Conservation (phyloP, 2,329 filamentous ascomycete species). For the Pyricularia sp. region DNA sequence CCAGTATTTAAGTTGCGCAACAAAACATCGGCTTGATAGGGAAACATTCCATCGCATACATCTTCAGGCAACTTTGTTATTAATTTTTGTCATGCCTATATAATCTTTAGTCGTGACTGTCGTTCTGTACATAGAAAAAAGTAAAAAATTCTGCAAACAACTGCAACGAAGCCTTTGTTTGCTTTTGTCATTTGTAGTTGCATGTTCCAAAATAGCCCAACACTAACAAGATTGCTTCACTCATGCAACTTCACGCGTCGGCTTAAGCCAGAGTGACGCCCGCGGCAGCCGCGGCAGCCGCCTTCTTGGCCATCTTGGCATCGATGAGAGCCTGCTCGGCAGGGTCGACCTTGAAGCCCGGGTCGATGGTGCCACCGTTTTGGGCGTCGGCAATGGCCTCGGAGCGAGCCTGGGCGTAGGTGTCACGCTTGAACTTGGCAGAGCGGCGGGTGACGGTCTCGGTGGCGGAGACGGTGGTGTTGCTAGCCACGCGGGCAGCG, state of each 20-base stretch:
- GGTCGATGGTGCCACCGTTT: conserved; percentile 10
- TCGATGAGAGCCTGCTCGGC: conserved; percentile 1
- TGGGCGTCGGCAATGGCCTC: conserved; percentile 10
- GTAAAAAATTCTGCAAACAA: too few relatives aligned
- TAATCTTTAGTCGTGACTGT: too few relatives aligned
- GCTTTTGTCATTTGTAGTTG: neutral
- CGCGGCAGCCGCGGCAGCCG: neutral
- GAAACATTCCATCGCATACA: too few relatives aligned
- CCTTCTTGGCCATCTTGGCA: neutral
- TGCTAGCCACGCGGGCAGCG: neutral
- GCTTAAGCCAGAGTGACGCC: neutral
- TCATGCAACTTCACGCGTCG: neutral
- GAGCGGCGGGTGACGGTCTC: neutral
- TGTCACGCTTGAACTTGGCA: neutral
- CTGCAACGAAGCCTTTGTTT: neutral
- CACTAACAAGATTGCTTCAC: neutral
- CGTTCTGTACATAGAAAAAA: too few relatives aligned
- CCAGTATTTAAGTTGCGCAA: too few relatives aligned
- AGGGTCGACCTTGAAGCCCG: neutral
- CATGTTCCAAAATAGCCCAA: neutral
- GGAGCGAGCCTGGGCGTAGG: neutral
- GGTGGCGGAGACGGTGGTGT: neutral
- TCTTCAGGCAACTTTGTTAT: too few relatives aligned
- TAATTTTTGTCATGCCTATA: too few relatives aligned
- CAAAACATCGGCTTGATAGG: too few relatives aligned